These are phyloP conservation scores for Linum usitatissimum DNA, from an alignment of 345 rosid species.

Conservation along the genomic window DNA sequence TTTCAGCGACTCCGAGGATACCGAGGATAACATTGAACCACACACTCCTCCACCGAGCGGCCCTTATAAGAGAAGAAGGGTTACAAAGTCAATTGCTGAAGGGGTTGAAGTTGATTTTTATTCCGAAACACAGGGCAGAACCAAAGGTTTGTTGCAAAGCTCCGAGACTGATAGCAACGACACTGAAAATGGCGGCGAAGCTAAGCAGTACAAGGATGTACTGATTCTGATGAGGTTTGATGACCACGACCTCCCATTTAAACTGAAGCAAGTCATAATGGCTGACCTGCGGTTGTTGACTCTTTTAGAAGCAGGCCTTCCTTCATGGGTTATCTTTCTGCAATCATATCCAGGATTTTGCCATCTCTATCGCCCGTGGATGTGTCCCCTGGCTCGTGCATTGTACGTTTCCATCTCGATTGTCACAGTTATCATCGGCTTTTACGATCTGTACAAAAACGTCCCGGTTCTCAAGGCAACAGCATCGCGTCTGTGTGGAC, in stretches of 20 bases:
- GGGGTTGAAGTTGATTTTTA: constrained; percentile 52
- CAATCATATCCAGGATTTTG: constrained; percentile 93
- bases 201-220: constrained; percentile 56
- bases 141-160: constrained; percentile 18
- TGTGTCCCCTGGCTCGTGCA: constrained; percentile 92
- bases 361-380: constrained; percentile 95
- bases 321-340: constrained; percentile 95
- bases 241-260: constrained; percentile 75
- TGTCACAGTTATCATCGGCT: constrained; percentile 80
- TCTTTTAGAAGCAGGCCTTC: constrained; percentile 89
- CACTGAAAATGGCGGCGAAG: constrained; percentile 33
- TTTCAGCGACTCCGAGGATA: constrained; percentile 24
- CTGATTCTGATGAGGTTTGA: constrained; percentile 65
- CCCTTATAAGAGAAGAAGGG: constrained; percentile 71
- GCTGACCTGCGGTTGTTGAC: constrained; percentile 73
- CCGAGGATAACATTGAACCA: constrained; percentile 27
- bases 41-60: constrained; percentile 69
- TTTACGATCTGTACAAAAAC: constrained; percentile 91
- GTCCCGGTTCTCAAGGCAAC: constrained; percentile 93
- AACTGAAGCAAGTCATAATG: constrained; percentile 58
- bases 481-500: constrained; percentile 78
- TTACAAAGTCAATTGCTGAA: constrained; percentile 26
- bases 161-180: constrained; percentile 25
- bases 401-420: constrained; percentile 64
- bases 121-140: constrained; percentile 39